Evolutionary conservation across 192 early-diverging fungal genomes (phyloP), one percentile per base, ranked within the genome.

Genomic region (Neocallimastix lanati): DNA sequence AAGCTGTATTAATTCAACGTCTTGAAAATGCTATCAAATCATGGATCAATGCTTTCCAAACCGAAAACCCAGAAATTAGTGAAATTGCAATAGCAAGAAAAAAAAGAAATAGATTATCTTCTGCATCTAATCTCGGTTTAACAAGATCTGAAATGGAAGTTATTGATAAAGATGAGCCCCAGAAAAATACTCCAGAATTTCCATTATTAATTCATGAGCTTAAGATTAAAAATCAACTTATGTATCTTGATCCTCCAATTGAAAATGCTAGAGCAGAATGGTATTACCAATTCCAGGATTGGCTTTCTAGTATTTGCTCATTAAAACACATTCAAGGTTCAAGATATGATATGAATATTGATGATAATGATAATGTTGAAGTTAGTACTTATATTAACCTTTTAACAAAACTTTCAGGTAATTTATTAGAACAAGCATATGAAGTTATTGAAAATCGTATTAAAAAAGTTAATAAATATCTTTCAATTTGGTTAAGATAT

Each of bases 231-330:
- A 96, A 99, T 88, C 97, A 98, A 86, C 90, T 94, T 81, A 97
- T 99, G 93, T 97, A 91, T 82, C 84, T 99, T 29, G 93, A 97
- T 78, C 98, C 98, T 40, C 96, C 98, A 35, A 86, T 99, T 29
- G 96, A 99, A 84, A 88, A 94, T 79, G 96, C 98, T 0, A 91
- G 97, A 28, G 91, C 90, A 14, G 89, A 91, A 36, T 98, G 94
- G 94, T 94, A 93, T 82, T 83, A 84, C 77, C 93, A 96, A 86
- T 89, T 99, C 29, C 98, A 99, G 78, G 87, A 91, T 6, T 99
- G 98, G 95, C 88, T 99, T 78, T 93, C 93, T 0, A 86, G 91
- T 9, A 86, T 99, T 28, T 98, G 97, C 82, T 88, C 90, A 78
- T 87, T 96, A 84, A 90, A 90, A 18, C 90, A 94, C 16, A 88